Evolutionary conservation across 2,329 filamentous ascomycete species (phyloP).

Genomic region (Ceratocystiopsis minuta): DNA sequence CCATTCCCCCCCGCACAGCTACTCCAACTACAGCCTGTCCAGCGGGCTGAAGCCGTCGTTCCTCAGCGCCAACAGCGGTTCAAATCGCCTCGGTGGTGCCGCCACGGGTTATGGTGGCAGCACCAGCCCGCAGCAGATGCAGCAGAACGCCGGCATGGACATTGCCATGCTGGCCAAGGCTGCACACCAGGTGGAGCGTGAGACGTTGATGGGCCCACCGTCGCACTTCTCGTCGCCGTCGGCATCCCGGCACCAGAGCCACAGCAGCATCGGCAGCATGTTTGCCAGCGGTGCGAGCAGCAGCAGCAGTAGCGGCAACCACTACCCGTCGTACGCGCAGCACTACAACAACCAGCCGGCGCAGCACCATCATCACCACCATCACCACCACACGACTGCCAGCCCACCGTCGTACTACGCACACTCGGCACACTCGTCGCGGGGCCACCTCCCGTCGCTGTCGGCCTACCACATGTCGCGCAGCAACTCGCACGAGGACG

Average conservation of each 20-base stretch:
- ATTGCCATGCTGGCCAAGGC: conserved; percentile 44
- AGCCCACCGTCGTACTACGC: conserved; percentile 22
- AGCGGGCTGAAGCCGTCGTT: conserved; percentile 29
- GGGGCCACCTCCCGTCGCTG: conserved; percentile 53
- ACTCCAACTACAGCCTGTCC: conserved; percentile 47
- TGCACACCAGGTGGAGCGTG: conserved; percentile 44
- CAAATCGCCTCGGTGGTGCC: conserved; percentile 9
- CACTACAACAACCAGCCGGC: background rate
- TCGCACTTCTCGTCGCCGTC: conserved; percentile 24
- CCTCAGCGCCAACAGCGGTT: conserved; percentile 17
- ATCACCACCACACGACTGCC: conserved; percentile 7
- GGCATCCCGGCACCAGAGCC: conserved; percentile 29
- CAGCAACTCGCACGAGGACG: conserved; percentile 63
- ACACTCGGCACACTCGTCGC: conserved; percentile 24
- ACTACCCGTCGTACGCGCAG: background rate
- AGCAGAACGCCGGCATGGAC: conserved; percentile 29
- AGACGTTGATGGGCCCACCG: conserved; percentile 24
- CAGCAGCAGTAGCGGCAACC: conserved; percentile 3
- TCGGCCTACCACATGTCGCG: conserved; percentile 90
- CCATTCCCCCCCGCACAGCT: conserved; percentile 85
- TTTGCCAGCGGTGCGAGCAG: conserved; percentile 26
- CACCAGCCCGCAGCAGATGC: conserved; percentile 16
- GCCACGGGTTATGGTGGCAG: too few species aligned
- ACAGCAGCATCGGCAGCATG: conserved; percentile 19
- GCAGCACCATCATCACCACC: background rate